Conservation (phyloP, 148 eudicot species). For the Vaccinium darrowii region DNA sequence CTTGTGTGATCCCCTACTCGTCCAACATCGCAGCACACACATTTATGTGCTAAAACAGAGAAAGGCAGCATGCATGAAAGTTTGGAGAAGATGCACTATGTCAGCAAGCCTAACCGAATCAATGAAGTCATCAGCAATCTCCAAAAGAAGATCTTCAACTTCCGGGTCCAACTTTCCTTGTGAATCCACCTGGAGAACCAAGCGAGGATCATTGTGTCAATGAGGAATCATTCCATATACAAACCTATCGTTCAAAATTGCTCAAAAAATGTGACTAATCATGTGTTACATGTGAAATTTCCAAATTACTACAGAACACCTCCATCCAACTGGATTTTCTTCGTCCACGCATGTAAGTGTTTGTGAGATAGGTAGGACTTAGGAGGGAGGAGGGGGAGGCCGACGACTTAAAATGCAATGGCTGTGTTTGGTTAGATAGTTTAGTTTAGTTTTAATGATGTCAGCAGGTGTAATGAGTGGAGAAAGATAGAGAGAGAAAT, state of each 20-base stretch:
- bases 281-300: not conserved
- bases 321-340: not conserved
- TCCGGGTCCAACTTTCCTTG: constrained; percentile 72
- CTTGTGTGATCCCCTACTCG: not conserved
- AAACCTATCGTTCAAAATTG: not conserved
- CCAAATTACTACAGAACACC: not conserved
- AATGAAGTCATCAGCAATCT: constrained; percentile 83
- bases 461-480: too few species aligned
- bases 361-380: not conserved
- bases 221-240: not conserved
- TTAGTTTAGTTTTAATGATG: too few species aligned
- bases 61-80: not conserved
- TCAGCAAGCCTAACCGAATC: constrained; percentile 63
- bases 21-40: not conserved
- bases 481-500: too few species aligned
- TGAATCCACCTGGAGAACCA: constrained; percentile 61
- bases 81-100: not conserved
- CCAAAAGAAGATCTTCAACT: constrained; percentile 81
- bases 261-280: not conserved
- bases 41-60: not conserved
- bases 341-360: not conserved
- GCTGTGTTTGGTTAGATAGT: too few species aligned
- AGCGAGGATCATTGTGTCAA: constrained; percentile 3
- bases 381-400: not conserved
- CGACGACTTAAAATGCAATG: not conserved